Base-by-base conservation (phyloP, 2,329 filamentous ascomycete genomes). In the Thielaviopsis populi region DNA sequence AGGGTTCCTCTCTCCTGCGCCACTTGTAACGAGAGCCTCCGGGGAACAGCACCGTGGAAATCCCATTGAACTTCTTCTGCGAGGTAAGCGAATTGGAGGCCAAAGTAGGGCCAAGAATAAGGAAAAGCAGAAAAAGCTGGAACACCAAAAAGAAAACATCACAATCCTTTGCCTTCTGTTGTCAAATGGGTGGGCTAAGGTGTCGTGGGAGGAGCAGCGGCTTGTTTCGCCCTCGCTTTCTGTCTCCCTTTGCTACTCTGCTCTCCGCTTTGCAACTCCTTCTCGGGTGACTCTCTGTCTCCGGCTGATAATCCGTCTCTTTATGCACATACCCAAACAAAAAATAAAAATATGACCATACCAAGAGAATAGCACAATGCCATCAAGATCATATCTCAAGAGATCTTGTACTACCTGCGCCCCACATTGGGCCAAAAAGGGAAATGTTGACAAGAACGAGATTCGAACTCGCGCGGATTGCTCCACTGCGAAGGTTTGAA, bases 401-500 rank as follows among this genome's bases (percentile, higher is more conserved):
- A 37, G n/a, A 43, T 43, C 42, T 43, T 43, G 42, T 43, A 19
- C 42, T 43, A 19, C 42, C 17, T 19, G 42, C 42, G 13, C 42
- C 13, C 42, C 15, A 43, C 42, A n/a, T 19, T 13, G 17, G 15
- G 13, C n/a, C 27, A 41, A 41, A 27, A 53, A 62, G 42, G 40
- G 11, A 40, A 70, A 70, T 71, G 70, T 72, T 71, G 68, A 68
- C 68, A 69, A 68, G 68, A 72, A 72, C 73, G 71, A 70, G 64
- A 66, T 66, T 66, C 61, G 61, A 66, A 66, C 64, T 63, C 64
- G 61, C 64, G 63, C 63, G 63, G 64, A 66, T 66, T 66, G 61
- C 64, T 66, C 64, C 64, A 63, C 64, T 66, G 61, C 61, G 64
- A 66, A 63, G 53, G 27, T 54, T n/a, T 41, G 37, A 22, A 63